Base-by-base conservation (phyloP, 208 protist genomes). In the Trypanosoma platydactyli region DNA sequence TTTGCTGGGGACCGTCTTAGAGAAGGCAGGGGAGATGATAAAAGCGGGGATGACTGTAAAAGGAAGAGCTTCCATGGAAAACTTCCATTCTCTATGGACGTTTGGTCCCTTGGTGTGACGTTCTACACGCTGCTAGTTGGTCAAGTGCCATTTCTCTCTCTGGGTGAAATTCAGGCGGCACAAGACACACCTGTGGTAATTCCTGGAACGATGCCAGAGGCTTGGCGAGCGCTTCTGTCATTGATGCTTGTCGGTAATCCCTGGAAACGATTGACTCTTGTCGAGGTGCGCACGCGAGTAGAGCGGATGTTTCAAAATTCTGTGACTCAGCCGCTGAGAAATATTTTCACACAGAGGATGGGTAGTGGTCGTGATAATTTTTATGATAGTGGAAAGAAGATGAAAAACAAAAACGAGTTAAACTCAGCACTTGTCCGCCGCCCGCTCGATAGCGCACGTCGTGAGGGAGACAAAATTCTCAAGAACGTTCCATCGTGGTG, bases 221-320 rank as follows among this genome's bases (percentile, higher is more conserved):
- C 73, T 53, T 89, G 80, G 80, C 66, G 72, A 56, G 52, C 20
- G 60, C 29, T 92, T 0, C 78, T 79, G 68, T 27, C 51, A 6
- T 44, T 54, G 40, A 75, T 91, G 63, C 79, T 91, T 44, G 55
- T 58, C n/a, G 71, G 69, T 15, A 57, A 77, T 22, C 77, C 77
- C 46, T 16, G 46, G 29, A 40, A 64, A 18, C 67, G 71, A 9
- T 48, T 64, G 15, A 53, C 58, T 9, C 41, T 74, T 42, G 9
- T 18, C 13, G 33, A 38, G 6, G 44, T 83, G 27, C 63, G 53
- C 11, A 42, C 16, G 16, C 50, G 46, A 16, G 38, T 68, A 20
- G 30, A 60, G 24, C 13, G 49, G 24, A 68, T 60, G 63, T 48
- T 50, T 18, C 5, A 12, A 16, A 24, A 29, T 33, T 13, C 5